Evolutionary conservation across 2,329 filamentous ascomycete genomes (phyloP), one percentile per base, ranked within the genome.

Genomic region (Ceratocystiopsis sp.): DNA sequence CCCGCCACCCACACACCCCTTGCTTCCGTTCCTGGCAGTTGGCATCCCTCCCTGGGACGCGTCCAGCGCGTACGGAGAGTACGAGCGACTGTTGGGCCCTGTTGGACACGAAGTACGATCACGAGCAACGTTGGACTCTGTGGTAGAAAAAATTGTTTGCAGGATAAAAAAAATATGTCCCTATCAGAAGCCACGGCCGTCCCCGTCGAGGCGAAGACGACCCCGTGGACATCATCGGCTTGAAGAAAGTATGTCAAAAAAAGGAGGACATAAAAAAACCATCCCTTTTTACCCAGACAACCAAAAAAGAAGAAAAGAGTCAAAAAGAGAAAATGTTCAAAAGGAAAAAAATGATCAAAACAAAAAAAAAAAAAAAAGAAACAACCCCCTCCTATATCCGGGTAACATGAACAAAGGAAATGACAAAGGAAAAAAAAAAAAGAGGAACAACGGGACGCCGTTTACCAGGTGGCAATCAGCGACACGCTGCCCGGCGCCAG

Each of bases 401-500:
- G 9, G n/a, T 37, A 36, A 42, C 13, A 32, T 37, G 14, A 25
- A 21, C 35, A 25, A 40, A 13, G 3, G 25, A 40, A 35, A 18
- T 13, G 35, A 11, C 21, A 34, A 10, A 41, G 29, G 36, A 36
- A 21, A 38, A 15, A 41, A 37, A 41, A 36, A 21, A 38, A 25
- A 38, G 15, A 38, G 16, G 11, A 10, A n/a, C 10, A 12, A 29
- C 15, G 4, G 19, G 14, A 3, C 10, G 34, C 33, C 18, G 32
- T 47, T 35, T 45, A 44, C 46, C 46, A 52, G 40, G 46, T 50
- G 34, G 49, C 44, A 15, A 47, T 19, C 35, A 52, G 49, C 12
- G 44, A 35, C 33, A 51, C 46, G 39, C 25, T 17, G 42, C 55
- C 55, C n/a, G 53, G 33, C 2, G 40, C 5, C 34, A 57, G 50